phyloP scores from a whole-genome alignment of 2,329 filamentous ascomycete species.

The Diaporthe sp. region DNA sequence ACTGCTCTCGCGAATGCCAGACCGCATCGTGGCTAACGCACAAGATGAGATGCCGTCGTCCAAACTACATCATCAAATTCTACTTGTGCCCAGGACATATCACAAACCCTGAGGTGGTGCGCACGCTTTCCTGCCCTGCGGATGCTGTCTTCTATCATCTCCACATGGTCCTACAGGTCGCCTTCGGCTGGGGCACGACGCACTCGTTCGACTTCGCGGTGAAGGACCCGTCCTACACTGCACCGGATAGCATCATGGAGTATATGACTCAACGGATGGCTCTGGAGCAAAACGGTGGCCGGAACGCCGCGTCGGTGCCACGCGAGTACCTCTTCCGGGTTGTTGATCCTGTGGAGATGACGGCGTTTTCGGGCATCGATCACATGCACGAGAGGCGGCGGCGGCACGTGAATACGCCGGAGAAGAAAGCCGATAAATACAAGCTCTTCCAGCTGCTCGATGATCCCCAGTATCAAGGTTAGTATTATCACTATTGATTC shows the following conservation, averaged over 20 bases:
- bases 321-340: constrained; percentile 33
- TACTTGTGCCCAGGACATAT: constrained; percentile 35
- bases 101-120: constrained; percentile 35
- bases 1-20: neutral
- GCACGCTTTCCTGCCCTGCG: constrained; percentile 38
- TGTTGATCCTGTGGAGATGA: constrained; percentile 28
- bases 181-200: constrained; percentile 37
- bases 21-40: constrained; percentile 32
- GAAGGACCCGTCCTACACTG: constrained; percentile 28
- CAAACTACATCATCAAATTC: constrained; percentile 39
- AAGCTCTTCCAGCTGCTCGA: constrained; percentile 37
- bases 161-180: constrained; percentile 34
- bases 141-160: constrained; percentile 31
- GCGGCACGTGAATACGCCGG: constrained; percentile 31
- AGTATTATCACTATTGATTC: no score
- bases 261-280: neutral
- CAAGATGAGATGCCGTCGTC: constrained; percentile 35
- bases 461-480: constrained; percentile 33
- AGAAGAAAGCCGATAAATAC: constrained; percentile 34
- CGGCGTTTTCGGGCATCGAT: constrained; percentile 28
- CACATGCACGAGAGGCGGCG: constrained; percentile 34
- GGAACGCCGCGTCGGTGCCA: neutral
- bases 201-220: constrained; percentile 38
- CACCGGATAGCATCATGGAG: neutral
- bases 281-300: neutral